Evolutionary conservation across 257 asterid genomes (phyloP).

Genomic region (Eucommia ulmoides): DNA sequence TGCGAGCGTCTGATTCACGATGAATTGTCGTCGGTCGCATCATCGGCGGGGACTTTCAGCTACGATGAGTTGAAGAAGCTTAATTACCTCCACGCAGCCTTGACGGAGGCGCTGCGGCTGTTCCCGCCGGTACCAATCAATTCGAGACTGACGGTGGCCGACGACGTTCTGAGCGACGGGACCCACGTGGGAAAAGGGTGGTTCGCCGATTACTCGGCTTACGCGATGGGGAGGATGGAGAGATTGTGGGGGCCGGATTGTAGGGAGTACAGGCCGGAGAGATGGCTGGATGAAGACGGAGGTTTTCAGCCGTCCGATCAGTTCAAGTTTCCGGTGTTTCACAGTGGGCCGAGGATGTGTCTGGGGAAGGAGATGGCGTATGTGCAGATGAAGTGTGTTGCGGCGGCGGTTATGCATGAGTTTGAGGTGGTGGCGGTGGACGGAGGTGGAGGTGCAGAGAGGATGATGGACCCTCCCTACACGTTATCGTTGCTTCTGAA

Average conservation of each 20-base stretch:
- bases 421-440: constrained; percentile 19
- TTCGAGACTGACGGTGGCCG: constrained; percentile 19
- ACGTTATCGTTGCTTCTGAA: constrained; percentile 19
- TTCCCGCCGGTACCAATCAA: constrained; percentile 33
- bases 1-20: constrained; percentile 15
- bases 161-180: constrained; percentile 16
- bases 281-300: constrained; percentile 27
- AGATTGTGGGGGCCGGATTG: constrained; percentile 30
- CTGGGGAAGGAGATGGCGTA: constrained; percentile 35
- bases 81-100: constrained; percentile 27
- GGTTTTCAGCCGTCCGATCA: constrained; percentile 19
- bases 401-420: constrained; percentile 17
- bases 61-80: constrained; percentile 23
- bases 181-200: constrained; percentile 23
- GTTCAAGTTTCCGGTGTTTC: constrained; percentile 28
- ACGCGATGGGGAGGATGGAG: constrained; percentile 34
- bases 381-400: constrained; percentile 27
- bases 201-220: constrained; percentile 31
- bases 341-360: constrained; percentile 28
- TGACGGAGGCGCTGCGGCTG: constrained; percentile 24
- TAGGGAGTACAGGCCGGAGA: constrained; percentile 24
- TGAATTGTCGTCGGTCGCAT: constrained; percentile 8
- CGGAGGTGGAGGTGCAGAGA: constrained; percentile 21
- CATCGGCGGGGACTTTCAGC: constrained; percentile 11
- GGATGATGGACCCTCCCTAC: constrained; percentile 22